Conservation (phyloP, 2,329 filamentous ascomycete genomes). For the Fusarium sp. region DNA sequence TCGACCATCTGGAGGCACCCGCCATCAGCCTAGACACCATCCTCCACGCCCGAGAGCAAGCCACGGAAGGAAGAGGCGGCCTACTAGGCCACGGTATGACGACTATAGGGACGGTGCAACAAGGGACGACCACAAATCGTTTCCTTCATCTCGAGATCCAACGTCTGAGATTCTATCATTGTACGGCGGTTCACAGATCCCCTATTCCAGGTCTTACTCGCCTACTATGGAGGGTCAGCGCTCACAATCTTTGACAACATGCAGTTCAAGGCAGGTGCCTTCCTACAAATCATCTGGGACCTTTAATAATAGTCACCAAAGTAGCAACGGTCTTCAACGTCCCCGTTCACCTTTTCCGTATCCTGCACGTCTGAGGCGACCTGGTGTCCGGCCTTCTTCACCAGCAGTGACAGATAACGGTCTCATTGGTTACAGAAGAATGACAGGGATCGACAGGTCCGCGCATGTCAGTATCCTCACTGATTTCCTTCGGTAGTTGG, state of each 20-base stretch:
- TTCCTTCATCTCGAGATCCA: slow-evolving; percentile 64
- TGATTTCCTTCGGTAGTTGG: not conserved
- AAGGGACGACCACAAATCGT: slow-evolving; percentile 58
- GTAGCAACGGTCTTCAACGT: slow-evolving; percentile 59
- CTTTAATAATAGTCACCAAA: slow-evolving; percentile 61
- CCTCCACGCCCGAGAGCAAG: slow-evolving; percentile 48
- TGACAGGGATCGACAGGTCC: slow-evolving; percentile 62
- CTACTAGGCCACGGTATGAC: slow-evolving; percentile 48
- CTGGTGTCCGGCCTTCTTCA: slow-evolving; percentile 63
- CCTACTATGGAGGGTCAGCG: slow-evolving; percentile 60
- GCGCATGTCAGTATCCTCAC: slow-evolving; percentile 56
- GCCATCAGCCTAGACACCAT: slow-evolving; percentile 36
- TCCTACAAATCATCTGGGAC: slow-evolving; percentile 62
- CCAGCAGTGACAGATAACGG: slow-evolving; percentile 63
- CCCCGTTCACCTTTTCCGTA: slow-evolving; percentile 71
- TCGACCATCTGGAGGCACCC: slow-evolving; percentile 49
- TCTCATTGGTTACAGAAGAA: slow-evolving; percentile 62
- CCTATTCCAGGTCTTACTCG: slow-evolving; percentile 57
- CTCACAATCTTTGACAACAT: slow-evolving; percentile 68
- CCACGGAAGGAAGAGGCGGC: slow-evolving; percentile 48
- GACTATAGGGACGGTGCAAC: slow-evolving; percentile 50
- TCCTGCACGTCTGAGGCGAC: slow-evolving; percentile 67
- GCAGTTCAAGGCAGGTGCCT: slow-evolving; percentile 60
- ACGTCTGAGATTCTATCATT: slow-evolving; percentile 68
- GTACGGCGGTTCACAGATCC: slow-evolving; percentile 64